Evolutionary conservation across 2,329 filamentous ascomycete genomes (phyloP).

Genomic region (Paraconiothyrium sp.): DNA sequence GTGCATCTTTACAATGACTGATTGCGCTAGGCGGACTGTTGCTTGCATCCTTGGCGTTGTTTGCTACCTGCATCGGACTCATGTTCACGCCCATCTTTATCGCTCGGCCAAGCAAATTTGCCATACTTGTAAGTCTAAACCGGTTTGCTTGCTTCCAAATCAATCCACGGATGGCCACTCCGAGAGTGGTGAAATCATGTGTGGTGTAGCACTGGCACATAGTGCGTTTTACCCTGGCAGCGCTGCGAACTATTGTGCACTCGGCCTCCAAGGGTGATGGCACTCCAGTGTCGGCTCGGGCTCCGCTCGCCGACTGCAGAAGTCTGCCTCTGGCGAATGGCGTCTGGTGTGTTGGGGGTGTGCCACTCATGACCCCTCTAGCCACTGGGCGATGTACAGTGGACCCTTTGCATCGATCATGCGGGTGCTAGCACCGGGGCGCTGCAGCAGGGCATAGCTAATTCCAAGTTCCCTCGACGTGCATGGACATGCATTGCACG

Average conservation of each 20-base stretch:
- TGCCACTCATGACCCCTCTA: slow-evolving; percentile 48
- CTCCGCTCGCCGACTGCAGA: slow-evolving; percentile 27
- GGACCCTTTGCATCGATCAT: slow-evolving; percentile 51
- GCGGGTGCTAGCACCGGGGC: slow-evolving; percentile 51
- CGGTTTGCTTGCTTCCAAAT: slow-evolving; percentile 27
- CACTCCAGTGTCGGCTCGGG: slow-evolving; percentile 18
- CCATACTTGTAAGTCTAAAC: slow-evolving; percentile 82
- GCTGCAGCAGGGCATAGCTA: slow-evolving; percentile 47
- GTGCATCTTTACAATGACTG: slow-evolving; percentile 8
- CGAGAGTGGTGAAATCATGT: slow-evolving; percentile 27
- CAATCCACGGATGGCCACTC: slow-evolving; percentile 29
- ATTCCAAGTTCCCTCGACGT: slow-evolving; percentile 37
- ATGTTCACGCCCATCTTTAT: slow-evolving; percentile 78
- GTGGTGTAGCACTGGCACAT: slow-evolving; percentile 39
- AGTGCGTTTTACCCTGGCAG: slow-evolving; percentile 33
- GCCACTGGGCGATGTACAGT: slow-evolving; percentile 47
- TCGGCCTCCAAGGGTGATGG: slow-evolving; percentile 19
- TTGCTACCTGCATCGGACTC: slow-evolving; percentile 90
- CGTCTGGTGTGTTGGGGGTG: slow-evolving; percentile 21
- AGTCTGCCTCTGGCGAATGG: slow-evolving; percentile 31
- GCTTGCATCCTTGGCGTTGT: slow-evolving; percentile 86
- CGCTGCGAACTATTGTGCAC: slow-evolving; percentile 46
- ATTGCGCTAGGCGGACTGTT: slow-evolving; percentile 81
- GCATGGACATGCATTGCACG: slow-evolving; percentile 37
- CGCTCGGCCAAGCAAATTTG: slow-evolving; percentile 89